A percentile compares a stretch with the other conserved stretches of the same genome.
These are phyloP conservation scores for Cladorrhinum sp. DNA, from an alignment of 2,329 filamentous ascomycete species.

Conservation along the genomic window DNA sequence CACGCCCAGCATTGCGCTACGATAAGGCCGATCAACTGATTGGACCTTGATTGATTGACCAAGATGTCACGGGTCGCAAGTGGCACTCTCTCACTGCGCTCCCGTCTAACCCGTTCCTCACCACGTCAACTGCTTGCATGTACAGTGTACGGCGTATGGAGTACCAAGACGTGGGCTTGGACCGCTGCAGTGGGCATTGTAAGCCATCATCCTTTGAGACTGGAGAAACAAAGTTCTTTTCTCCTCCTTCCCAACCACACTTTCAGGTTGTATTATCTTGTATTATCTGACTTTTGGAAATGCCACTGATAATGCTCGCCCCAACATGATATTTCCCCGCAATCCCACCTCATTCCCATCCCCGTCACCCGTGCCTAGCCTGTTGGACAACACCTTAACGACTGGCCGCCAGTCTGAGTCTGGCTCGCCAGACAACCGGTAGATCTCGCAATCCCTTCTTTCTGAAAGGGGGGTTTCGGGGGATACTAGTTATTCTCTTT, in stretches of 20 bases:
- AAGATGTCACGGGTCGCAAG: conserved; percentile 25
- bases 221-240: background rate
- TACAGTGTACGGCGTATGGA: background rate
- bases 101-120: conserved; percentile 6
- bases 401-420: background rate
- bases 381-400: conserved; percentile 12
- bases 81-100: conserved; percentile 2
- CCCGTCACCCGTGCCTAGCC: conserved; percentile 3
- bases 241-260: background rate
- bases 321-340: conserved; percentile 27
- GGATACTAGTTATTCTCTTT: background rate
- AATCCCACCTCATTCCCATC: conserved; percentile 9
- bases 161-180: background rate
- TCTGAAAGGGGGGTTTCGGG: background rate
- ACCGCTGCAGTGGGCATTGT: background rate
- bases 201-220: background rate
- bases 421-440: conserved; percentile 2
- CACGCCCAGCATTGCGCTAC: conserved; percentile 12
- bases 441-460: conserved; percentile 1
- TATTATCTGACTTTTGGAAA: background rate
- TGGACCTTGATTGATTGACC: conserved; percentile 18
- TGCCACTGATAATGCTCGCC: conserved; percentile 19
- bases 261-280: background rate
- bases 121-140: conserved; percentile 13
- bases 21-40: conserved; percentile 26